phyloP scores from a whole-genome alignment of 2,329 filamentous ascomycete genomes.

The Huntiella savannae region DNA sequence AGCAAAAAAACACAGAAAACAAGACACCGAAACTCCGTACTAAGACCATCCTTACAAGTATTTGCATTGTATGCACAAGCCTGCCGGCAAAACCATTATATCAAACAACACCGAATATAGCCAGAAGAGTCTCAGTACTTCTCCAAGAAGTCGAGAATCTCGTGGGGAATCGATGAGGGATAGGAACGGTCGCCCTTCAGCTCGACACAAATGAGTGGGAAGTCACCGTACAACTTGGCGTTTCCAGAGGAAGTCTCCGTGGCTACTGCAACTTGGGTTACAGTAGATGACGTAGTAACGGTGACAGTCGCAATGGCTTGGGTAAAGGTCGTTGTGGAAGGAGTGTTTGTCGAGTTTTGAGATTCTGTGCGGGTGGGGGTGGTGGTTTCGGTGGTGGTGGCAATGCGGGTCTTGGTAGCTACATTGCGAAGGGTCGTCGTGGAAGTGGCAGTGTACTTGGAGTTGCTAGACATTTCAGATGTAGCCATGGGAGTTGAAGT shows the following conservation, averaged over 20 bases:
- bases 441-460: too few species aligned
- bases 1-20: background rate
- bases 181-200: slow-evolving; percentile 1
- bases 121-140: background rate
- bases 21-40: background rate
- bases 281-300: background rate
- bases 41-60: background rate
- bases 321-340: background rate
- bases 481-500: too few species aligned
- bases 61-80: background rate
- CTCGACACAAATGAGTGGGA: slow-evolving; percentile 9
- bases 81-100: background rate
- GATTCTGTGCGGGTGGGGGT: too few species aligned
- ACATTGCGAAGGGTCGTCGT: too few species aligned
- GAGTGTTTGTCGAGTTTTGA: too few species aligned
- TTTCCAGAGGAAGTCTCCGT: too few species aligned
- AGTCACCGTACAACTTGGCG: slow-evolving; percentile 8
- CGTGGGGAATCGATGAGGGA: slow-evolving; percentile 1
- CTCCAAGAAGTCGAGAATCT: slow-evolving; percentile 8
- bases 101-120: background rate
- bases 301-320: background rate
- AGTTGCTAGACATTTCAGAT: too few species aligned
- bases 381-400: too few species aligned
- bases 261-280: too few species aligned
- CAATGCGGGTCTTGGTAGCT: too few species aligned